Evolutionary conservation across 306 rosid genomes (phyloP).

Genomic region (Bauhinia variegata): DNA sequence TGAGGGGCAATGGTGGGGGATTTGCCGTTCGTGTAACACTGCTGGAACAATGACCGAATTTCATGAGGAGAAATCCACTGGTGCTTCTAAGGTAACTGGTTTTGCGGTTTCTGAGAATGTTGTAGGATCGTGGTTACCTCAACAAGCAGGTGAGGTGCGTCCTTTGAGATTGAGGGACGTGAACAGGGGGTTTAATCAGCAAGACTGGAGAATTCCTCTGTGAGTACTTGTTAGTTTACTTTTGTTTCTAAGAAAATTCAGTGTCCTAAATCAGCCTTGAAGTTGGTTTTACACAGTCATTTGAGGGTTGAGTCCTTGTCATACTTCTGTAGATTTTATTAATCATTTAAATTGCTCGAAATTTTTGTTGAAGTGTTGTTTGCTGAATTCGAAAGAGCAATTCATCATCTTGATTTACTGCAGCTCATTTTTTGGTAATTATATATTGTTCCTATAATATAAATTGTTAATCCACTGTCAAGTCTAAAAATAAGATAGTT

Average conservation of each 20-base stretch:
- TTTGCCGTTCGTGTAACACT: conserved; percentile 54
- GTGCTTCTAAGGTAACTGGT: conserved; percentile 35
- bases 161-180: conserved; percentile 76
- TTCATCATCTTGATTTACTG: not conserved
- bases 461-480: no score
- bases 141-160: conserved; percentile 38
- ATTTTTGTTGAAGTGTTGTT: not conserved
- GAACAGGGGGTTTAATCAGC: conserved; percentile 53
- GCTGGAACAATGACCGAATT: conserved; percentile 55
- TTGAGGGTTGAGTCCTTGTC: not conserved
- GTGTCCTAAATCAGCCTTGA: no score
- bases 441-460: not conserved
- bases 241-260: not conserved
- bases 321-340: not conserved
- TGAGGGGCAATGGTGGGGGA: conserved; percentile 79
- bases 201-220: conserved; percentile 74
- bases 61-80: conserved; percentile 38
- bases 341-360: not conserved
- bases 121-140: conserved; percentile 66
- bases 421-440: not conserved
- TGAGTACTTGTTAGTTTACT: conserved; percentile 47
- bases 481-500: not conserved
- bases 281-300: not conserved
- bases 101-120: conserved; percentile 53
- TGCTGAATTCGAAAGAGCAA: not conserved